Base-by-base conservation (phyloP, 2,329 filamentous ascomycete genomes). In the Chaetomium globosum region DNA sequence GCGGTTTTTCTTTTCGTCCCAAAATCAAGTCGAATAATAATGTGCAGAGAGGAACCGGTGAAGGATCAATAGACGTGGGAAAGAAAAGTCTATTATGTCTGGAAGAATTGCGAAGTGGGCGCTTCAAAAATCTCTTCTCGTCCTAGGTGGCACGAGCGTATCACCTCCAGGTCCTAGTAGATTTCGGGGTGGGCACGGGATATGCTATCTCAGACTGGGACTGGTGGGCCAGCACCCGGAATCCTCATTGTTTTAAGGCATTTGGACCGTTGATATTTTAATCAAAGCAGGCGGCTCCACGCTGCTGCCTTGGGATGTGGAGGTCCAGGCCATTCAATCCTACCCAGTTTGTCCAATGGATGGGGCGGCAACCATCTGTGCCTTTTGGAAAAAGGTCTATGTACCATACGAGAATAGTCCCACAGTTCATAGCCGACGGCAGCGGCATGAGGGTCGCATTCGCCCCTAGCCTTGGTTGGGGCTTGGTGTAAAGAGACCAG, bases 281-380 rank as follows among this genome's bases (percentile, higher is more conserved):
- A 26, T 19, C 12, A 31, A 3, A n/a, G 7, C 28, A 31, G 26
- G 51, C 26, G 26, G 51, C 26, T 33, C 30, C 28, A 54, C 5
- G 53, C 21, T 56, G 53, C 53, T 39, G 53, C 53, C 53, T 56
- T 56, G 53, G 8, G 6, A 7, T 16, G 49, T 48, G 46, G 46
- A 48, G 46, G 46, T 23, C 23, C 49, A 23, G 30, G 53, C 21
- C 19, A 21, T 13, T 16, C n/a, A 39, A 56, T 56, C 53, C 53
- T 39, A 39, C 53, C 53, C 53, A 31, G 10, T 31, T 39, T 16
- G 9, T 39, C 30, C 53, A 39, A 55, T 39, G 31, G 31, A 30
- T 1, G 12, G 23, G 6, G 5, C 51, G 51, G 51, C 4, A 53
- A 7, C 13, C 26, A 8, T 19, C 51, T 31, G 51, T 31, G 51